Percentiles rank a stretch among this genome's conserved stretches.
These are phyloP conservation scores for Sorghum bicolor DNA, from an alignment of 176 grass and related monocot genomes.

Conservation along the genomic window DNA sequence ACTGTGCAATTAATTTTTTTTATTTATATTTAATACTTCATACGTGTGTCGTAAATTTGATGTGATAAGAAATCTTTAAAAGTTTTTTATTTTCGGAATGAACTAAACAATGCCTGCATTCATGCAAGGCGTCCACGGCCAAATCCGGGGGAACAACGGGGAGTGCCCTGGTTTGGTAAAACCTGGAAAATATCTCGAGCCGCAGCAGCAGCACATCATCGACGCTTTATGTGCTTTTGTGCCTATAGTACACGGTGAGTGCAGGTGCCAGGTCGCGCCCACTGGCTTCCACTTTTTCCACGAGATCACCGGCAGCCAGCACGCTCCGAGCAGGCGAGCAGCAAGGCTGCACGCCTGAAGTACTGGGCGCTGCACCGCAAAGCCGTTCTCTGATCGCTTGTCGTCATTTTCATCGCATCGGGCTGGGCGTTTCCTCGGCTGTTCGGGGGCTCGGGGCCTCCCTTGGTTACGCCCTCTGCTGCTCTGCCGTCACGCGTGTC, in stretches of 20 bases:
- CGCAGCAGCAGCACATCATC: background rate
- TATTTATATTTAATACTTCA: too few species aligned
- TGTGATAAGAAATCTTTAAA: too few species aligned
- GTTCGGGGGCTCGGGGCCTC: background rate
- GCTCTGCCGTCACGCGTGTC: background rate
- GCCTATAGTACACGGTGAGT: background rate
- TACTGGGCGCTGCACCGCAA: background rate
- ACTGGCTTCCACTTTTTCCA: background rate
- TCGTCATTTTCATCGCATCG: background rate
- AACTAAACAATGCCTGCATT: too few species aligned
- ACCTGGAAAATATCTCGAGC: background rate
- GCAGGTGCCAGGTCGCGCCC: background rate
- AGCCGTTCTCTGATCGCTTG: background rate
- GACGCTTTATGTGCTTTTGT: background rate
- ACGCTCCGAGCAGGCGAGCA: background rate
- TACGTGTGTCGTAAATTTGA: too few species aligned
- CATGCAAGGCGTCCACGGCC: background rate
- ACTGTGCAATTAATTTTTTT: too few species aligned
- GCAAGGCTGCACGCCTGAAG: too few species aligned
- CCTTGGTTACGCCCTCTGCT: slow-evolving; percentile 22
- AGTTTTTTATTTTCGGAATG: too few species aligned
- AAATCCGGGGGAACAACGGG: slow-evolving; percentile 12
- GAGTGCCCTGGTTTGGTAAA: slow-evolving; percentile 20
- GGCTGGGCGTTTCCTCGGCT: background rate
- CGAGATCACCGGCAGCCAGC: background rate